phyloP scores from a whole-genome alignment of 2,329 filamentous ascomycete genomes.

The Aspergillus melleus region DNA sequence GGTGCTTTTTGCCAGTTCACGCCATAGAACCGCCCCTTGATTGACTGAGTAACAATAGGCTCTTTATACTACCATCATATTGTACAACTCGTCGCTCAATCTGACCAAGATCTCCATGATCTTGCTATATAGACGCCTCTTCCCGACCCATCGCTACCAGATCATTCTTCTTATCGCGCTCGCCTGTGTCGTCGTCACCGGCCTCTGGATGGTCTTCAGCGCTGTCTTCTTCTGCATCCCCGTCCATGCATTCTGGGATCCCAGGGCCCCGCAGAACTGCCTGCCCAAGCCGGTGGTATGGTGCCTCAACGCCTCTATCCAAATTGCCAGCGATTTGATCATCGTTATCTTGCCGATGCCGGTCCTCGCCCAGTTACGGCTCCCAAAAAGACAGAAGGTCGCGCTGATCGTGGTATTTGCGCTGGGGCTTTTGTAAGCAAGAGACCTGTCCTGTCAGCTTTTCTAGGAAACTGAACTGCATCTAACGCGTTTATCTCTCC shows the following conservation, averaged over 20 bases:
- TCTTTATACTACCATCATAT: constrained; percentile 33
- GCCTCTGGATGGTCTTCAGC: constrained; percentile 30
- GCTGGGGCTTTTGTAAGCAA: constrained; percentile 31
- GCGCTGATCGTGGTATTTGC: constrained; percentile 30
- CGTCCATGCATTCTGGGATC: constrained; percentile 26
- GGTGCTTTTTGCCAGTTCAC: constrained; percentile 15
- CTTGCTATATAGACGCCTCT: constrained; percentile 34
- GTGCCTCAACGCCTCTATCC: constrained; percentile 30
- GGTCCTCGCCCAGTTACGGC: constrained; percentile 19
- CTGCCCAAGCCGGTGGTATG: constrained; percentile 23
- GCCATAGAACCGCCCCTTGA: neutral
- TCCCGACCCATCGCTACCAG: constrained; percentile 22
- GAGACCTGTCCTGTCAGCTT: constrained; percentile 3
- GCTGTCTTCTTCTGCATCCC: constrained; percentile 30
- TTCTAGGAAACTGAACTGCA: neutral
- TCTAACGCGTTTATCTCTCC: constrained; percentile 6
- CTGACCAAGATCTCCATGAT: constrained; percentile 35
- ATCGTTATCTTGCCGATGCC: constrained; percentile 31
- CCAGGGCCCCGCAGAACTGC: constrained; percentile 12
- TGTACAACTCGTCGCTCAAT: constrained; percentile 35
- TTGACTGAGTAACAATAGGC: constrained; percentile 16
- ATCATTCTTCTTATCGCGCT: constrained; percentile 19
- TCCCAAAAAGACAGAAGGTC: constrained; percentile 24
- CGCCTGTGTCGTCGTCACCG: constrained; percentile 20
- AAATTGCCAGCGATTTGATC: constrained; percentile 27